Base-by-base conservation (phyloP, 2,329 filamentous ascomycete genomes). In the Penicillium janthinellum region DNA sequence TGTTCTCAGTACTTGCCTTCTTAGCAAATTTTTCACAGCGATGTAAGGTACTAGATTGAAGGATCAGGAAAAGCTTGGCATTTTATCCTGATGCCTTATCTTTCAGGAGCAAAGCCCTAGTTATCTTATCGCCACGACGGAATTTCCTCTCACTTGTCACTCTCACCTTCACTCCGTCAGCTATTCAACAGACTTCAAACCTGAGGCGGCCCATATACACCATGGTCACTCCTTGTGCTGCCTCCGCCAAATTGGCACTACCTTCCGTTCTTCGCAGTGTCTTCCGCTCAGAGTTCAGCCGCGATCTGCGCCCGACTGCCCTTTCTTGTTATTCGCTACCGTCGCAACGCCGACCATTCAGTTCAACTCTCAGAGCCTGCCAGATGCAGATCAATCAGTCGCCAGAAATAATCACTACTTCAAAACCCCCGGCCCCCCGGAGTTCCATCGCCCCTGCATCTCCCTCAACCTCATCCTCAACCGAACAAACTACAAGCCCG, bases 221-320 rank as follows among this genome's bases (percentile, higher is more conserved):
- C 25, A 73, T 73, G 70, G 58, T 60, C 15, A 55, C 50, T 10
- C 58, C 63, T 50, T 74, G 68, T 49, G 38, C 63, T 48, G 61
- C 65, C 3, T 70, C 71, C n/a, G 64, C 69, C 2, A 70, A 54
- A 12, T 48, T 73, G 56, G 64, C 67, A 31, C 57, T 74, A 12
- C 64, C 73, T 11, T 63, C 56, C 4, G 42, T 70, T 10, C 56
- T 75, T 14, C 67, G 64, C 53, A 66, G 61, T 50, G 52, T 72
- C 12, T 69, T 70, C 35, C 66, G 61, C 41, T 62, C 68, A 8
- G 67, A 74, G 35, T 52, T 68, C 42, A 56, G 61, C 38, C 50
- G 55, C 37, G 57, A 64, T 15, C 25, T 64, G 37, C 56, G 59
- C 49, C 28, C 55, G 41, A 58, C 57, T 44, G 38, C 31, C 52